Percentiles rank a stretch among this genome's conserved stretches.
These are phyloP conservation scores for Sedum album DNA, from an alignment of 164 flowering plant species.

Conservation along the genomic window DNA sequence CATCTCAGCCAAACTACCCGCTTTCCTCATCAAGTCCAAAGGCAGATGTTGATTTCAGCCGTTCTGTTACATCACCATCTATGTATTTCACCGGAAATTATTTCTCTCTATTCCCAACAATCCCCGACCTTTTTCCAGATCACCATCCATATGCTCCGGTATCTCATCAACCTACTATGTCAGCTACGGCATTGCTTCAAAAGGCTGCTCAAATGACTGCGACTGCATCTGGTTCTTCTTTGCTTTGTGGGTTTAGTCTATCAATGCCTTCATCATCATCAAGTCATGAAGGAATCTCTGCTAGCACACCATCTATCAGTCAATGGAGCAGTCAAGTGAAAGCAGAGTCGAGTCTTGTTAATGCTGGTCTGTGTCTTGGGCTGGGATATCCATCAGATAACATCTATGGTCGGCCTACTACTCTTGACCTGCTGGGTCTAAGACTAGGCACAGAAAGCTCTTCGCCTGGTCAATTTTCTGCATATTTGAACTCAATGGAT, in stretches of 20 bases:
- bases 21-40: constrained; percentile 7
- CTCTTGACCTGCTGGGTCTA: constrained; percentile 2
- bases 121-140: constrained; percentile 13
- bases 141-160: constrained; percentile 20
- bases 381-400: neutral
- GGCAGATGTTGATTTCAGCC: constrained; percentile 31
- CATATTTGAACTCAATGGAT: neutral
- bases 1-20: constrained; percentile 18
- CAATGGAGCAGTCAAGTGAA: constrained; percentile 6
- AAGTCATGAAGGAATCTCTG: neutral
- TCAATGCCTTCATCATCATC: constrained; percentile 25
- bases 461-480: neutral
- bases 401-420: constrained; percentile 3
- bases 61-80: constrained; percentile 34
- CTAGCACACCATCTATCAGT: neutral
- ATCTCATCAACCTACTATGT: constrained; percentile 43
- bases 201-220: constrained; percentile 76
- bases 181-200: constrained; percentile 72
- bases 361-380: neutral
- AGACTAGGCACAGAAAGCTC: neutral
- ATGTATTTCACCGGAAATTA: constrained; percentile 27
- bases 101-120: constrained; percentile 23
- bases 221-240: constrained; percentile 37
- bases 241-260: constrained; percentile 52
- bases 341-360: neutral